Evolutionary conservation across 2,329 filamentous ascomycete species (phyloP).

Genomic region (Aspergillus neoniger): DNA sequence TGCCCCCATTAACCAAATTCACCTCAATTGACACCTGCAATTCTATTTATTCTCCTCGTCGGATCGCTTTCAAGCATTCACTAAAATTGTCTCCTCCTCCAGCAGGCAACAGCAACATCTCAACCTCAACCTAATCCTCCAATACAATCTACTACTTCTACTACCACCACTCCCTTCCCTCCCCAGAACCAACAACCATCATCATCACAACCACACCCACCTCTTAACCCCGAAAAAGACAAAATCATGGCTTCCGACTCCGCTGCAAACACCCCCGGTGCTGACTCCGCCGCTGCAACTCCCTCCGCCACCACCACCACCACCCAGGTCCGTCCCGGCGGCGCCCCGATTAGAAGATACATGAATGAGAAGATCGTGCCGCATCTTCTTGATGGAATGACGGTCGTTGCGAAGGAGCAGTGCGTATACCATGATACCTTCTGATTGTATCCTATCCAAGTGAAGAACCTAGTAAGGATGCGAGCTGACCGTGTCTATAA

Average conservation of each 20-base stretch:
- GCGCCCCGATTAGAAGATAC: conserved; percentile 69
- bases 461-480: neutral
- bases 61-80: too few relatives aligned
- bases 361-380: conserved; percentile 71
- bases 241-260: conserved; percentile 5
- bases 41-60: too few relatives aligned
- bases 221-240: conserved; percentile 2
- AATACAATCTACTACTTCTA: neutral
- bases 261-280: conserved; percentile 24
- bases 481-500: neutral
- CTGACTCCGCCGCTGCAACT: conserved; percentile 49
- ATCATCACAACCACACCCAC: neutral
- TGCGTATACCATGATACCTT: conserved; percentile 47
- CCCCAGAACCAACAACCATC: conserved; percentile 19
- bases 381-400: conserved; percentile 72
- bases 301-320: conserved; percentile 10
- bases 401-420: conserved; percentile 69
- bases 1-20: neutral
- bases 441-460: neutral
- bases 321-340: conserved; percentile 60
- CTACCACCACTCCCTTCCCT: conserved; percentile 1
- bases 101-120: too few relatives aligned
- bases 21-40: too few relatives aligned
- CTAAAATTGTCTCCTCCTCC: too few relatives aligned
- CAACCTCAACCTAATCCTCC: neutral